Conservation (phyloP, 2,329 filamentous ascomycete genomes). For the Fonsecaea monophora region DNA sequence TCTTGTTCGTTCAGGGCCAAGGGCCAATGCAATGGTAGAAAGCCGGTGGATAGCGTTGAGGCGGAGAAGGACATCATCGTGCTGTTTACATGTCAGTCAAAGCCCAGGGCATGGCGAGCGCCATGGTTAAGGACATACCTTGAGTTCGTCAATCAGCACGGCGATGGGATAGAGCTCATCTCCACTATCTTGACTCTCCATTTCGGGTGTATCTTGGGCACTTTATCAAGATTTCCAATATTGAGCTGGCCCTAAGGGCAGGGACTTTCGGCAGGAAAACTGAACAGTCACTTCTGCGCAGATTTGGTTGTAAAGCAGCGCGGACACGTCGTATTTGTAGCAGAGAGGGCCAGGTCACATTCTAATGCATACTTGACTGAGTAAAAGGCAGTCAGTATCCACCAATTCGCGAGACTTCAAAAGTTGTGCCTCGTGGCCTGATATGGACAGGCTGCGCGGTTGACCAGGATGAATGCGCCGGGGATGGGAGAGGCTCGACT, state of each 20-base stretch:
- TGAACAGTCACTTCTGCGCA: constrained; percentile 2
- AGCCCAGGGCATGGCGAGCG: constrained; percentile 1
- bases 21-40: constrained; percentile 94
- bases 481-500: constrained; percentile 16
- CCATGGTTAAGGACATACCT: constrained; percentile 66
- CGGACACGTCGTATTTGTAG: constrained; percentile 4
- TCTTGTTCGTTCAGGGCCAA: constrained; percentile 94
- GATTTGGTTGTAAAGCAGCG: constrained; percentile 4
- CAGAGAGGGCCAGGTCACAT: constrained; percentile 20
- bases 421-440: constrained; percentile 13
- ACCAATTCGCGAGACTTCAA: neutral
- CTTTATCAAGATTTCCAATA: constrained; percentile 40
- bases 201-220: constrained; percentile 61
- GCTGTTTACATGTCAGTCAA: constrained; percentile 62
- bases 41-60: constrained; percentile 98
- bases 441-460: constrained; percentile 22
- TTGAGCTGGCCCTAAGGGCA: constrained; percentile 24
- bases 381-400: constrained; percentile 16
- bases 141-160: constrained; percentile 98
- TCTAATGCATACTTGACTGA: constrained; percentile 31
- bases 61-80: constrained; percentile 96
- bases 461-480: constrained; percentile 4
- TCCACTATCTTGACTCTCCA: constrained; percentile 90
- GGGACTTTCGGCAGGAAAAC: constrained; percentile 12
- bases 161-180: constrained; percentile 99